phyloP scores from a whole-genome alignment of 1,284 basidiomycete genomes.

The Marasmius tenuissimus region DNA sequence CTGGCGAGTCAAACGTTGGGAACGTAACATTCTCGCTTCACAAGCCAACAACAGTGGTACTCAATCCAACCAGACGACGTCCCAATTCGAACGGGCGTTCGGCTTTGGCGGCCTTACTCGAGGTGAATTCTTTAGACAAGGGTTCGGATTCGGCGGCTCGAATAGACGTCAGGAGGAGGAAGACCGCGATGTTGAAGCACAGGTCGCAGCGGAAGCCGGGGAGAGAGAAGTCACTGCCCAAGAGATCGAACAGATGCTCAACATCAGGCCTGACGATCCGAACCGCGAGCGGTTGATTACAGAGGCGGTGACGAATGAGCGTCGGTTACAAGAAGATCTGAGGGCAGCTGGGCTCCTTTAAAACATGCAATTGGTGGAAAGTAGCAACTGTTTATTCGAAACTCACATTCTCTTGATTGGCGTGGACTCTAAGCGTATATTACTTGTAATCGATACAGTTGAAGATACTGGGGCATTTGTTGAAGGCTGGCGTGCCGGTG shows the following conservation, averaged over 20 bases:
- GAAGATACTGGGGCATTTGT: not conserved
- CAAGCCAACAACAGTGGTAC: constrained; percentile 27
- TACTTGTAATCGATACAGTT: not conserved
- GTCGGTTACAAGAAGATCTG: constrained; percentile 57
- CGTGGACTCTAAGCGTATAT: no score
- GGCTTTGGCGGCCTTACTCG: constrained; percentile 44
- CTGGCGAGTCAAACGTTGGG: constrained; percentile 92
- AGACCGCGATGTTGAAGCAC: constrained; percentile 8
- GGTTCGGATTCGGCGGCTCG: constrained; percentile 42
- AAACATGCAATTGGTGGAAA: not conserved
- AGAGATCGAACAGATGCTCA: constrained; percentile 39
- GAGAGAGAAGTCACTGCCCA: constrained; percentile 25
- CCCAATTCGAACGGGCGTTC: constrained; percentile 47
- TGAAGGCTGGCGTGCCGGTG: not conserved
- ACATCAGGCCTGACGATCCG: constrained; percentile 44
- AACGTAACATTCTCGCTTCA: constrained; percentile 67
- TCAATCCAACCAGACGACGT: constrained; percentile 23
- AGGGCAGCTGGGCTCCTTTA: constrained; percentile 66
- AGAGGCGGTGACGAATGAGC: constrained; percentile 53
- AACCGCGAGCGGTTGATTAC: constrained; percentile 43
- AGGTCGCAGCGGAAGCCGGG: constrained; percentile 19
- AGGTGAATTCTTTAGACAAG: constrained; percentile 50
- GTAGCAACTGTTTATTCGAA: not conserved
- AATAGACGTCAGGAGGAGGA: constrained; percentile 18
- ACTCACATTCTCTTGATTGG: not conserved